Base-by-base conservation (phyloP, 495 filamentous ascomycete genomes). In the Achaetomiella virescens region DNA sequence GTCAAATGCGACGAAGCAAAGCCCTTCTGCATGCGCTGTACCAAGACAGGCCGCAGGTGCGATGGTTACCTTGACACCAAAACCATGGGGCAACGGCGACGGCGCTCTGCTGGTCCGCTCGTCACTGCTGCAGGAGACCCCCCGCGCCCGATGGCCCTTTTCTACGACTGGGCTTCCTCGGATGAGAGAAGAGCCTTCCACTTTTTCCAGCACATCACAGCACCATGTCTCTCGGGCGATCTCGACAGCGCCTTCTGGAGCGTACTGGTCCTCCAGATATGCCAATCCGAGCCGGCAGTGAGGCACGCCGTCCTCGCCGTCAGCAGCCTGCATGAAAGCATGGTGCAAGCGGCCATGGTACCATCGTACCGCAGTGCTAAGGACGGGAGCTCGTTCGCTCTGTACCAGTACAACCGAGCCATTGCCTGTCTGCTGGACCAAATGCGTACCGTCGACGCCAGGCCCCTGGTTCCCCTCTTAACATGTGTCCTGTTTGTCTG, bases 271-370 rank as follows among this genome's bases (percentile, higher is more conserved):
- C 75, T 81, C 6, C 80, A 82, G 62, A 72, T 81, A 15, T 79
- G 78, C 55, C 79, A 75, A 35, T 66, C 66, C 43, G 81, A 84
- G 55, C 79, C 82, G 0, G 80, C 81, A 0, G 75, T 84, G 1
- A 80, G 80, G 65, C 81, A 84, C 61, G 82, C 81, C 27, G 77
- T 84, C 9, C 67, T 79, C 9, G 75, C 75, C 37, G 74, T 85
- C 25, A 79, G 79, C 64, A 73, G 78, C 9, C 65, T 84, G 15
- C 81, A 81, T 56, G 80, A 76, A 46, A 59, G 48, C 33, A 67
- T 70, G 64, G 59, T 64, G 41, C 66, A 66, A 40, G 55, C 35
- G 25, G 51, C 59, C 35, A 33, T 45, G 36, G 14, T 48, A 18
- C 31, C 66, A 3, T 63, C 75, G 11, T 70, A 69, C 10, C 59